These are phyloP conservation scores for Allium cepa DNA, from an alignment of 106 monocot species.

Conservation along the genomic window DNA sequence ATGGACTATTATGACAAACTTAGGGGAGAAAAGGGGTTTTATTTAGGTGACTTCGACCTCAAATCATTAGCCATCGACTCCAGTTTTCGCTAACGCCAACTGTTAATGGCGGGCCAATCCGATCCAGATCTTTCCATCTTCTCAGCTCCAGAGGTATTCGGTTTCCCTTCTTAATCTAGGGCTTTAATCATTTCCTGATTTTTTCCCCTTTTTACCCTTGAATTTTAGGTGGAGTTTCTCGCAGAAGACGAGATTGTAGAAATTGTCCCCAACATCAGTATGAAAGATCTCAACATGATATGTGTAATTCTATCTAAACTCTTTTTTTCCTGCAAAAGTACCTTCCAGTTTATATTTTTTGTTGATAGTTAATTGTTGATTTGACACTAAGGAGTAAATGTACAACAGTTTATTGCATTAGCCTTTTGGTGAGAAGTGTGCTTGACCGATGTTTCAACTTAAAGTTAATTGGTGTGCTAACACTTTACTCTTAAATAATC, in stretches of 20 bases:
- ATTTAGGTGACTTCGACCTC: no score
- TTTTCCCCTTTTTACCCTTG: neutral
- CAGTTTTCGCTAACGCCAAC: neutral
- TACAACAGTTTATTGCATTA: no score
- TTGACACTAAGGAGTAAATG: no score
- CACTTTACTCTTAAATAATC: no score
- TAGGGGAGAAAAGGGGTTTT: no score
- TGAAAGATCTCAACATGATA: slow-evolving; percentile 82
- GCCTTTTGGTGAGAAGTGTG: neutral
- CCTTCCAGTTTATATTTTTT: no score
- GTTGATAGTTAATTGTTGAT: no score
- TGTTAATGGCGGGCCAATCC: slow-evolving; percentile 90
- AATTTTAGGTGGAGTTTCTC: slow-evolving; percentile 72
- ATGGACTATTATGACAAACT: no score
- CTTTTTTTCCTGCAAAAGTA: neutral
- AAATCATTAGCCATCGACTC: neutral
- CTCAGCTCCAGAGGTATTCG: slow-evolving; percentile 61
- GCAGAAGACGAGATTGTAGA: slow-evolving; percentile 84
- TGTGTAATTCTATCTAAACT: slow-evolving; percentile 33
- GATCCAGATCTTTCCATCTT: slow-evolving; percentile 61
- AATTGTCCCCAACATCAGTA: slow-evolving; percentile 79
- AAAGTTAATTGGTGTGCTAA: no score
- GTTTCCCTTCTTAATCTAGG: neutral
- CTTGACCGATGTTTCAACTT: no score
- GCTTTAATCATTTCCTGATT: neutral